These are phyloP conservation scores for Hemerocallis citrina DNA, from an alignment of 106 monocot species.

Conservation along the genomic window DNA sequence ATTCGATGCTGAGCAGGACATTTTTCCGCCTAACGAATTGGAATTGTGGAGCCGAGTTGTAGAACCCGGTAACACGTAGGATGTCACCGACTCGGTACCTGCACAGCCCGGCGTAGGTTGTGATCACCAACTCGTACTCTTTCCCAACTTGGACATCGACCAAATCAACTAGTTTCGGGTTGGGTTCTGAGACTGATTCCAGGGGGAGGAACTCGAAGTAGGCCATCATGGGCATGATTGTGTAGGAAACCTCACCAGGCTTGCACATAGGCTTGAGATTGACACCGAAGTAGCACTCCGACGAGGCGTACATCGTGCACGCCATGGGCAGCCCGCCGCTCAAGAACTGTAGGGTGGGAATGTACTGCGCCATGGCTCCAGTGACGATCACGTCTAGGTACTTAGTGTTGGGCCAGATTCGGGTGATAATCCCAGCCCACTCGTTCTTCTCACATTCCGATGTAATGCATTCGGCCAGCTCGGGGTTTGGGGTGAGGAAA, in stretches of 20 bases:
- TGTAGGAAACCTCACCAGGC: constrained; percentile 54
- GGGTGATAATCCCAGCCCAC: constrained; percentile 33
- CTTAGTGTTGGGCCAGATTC: constrained; percentile 79
- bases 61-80: constrained; percentile 10
- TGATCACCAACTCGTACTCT: constrained; percentile 85
- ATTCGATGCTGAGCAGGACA: constrained; percentile 52
- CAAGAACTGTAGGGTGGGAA: constrained; percentile 27
- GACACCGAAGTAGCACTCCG: background rate
- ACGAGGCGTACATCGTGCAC: background rate
- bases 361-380: constrained; percentile 83
- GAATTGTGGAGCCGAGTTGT: constrained; percentile 18
- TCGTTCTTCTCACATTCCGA: constrained; percentile 6
- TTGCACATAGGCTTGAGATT: background rate
- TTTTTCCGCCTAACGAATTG: constrained; percentile 29
- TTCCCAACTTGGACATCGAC: constrained; percentile 60
- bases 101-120: constrained; percentile 74
- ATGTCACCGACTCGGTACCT: constrained; percentile 28
- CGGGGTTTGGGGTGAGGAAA: constrained; percentile 3
- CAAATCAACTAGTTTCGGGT: constrained; percentile 37
- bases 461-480: constrained; percentile 9
- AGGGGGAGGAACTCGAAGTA: constrained; percentile 76
- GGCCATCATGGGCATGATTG: constrained; percentile 89
- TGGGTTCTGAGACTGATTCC: background rate
- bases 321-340: background rate
- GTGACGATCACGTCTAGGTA: constrained; percentile 84